These are phyloP conservation scores for Calonectria pteridis DNA, from an alignment of 2,329 filamentous ascomycete genomes.

Conservation along the genomic window DNA sequence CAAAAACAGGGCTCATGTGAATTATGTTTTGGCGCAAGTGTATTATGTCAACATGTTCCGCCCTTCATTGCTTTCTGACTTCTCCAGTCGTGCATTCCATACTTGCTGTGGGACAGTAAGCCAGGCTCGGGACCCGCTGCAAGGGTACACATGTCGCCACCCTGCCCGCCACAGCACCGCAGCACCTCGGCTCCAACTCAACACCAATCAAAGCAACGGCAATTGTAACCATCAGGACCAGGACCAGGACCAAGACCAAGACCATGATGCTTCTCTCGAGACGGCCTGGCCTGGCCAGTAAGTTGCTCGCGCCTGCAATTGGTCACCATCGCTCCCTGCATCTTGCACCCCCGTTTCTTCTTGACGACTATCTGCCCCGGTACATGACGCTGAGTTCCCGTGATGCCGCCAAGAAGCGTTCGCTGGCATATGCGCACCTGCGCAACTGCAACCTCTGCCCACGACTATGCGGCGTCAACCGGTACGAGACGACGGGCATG, in stretches of 20 bases:
- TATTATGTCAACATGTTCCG: too few species aligned
- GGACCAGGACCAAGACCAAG: conserved; percentile 14
- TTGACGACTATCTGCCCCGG: conserved; percentile 80
- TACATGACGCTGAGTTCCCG: conserved; percentile 77
- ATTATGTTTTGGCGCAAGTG: not conserved
- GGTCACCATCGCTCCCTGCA: conserved; percentile 54
- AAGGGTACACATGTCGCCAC: conserved; percentile 9
- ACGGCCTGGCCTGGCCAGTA: conserved; percentile 5
- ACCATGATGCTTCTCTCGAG: conserved; percentile 31
- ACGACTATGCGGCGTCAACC: conserved; percentile 81
- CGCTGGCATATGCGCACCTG: conserved; percentile 79
- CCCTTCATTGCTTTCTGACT: not conserved
- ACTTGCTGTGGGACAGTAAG: not conserved
- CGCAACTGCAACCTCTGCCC: conserved; percentile 86
- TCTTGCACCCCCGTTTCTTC: conserved; percentile 74
- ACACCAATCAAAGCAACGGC: conserved; percentile 39
- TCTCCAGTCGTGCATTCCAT: not conserved
- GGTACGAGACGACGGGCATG: conserved; percentile 82
- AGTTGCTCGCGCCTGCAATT: conserved; percentile 9
- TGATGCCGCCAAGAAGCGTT: conserved; percentile 80
- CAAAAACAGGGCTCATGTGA: not conserved
- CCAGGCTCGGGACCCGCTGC: not conserved
- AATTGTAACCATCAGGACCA: conserved; percentile 37
- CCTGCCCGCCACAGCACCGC: not conserved
- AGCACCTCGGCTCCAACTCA: conserved; percentile 16